A percentile compares a stretch with the other conserved stretches of the same genome.
Evolutionary conservation across 257 asterid genomes (phyloP).

Genomic region (Solanum sitiens): DNA sequence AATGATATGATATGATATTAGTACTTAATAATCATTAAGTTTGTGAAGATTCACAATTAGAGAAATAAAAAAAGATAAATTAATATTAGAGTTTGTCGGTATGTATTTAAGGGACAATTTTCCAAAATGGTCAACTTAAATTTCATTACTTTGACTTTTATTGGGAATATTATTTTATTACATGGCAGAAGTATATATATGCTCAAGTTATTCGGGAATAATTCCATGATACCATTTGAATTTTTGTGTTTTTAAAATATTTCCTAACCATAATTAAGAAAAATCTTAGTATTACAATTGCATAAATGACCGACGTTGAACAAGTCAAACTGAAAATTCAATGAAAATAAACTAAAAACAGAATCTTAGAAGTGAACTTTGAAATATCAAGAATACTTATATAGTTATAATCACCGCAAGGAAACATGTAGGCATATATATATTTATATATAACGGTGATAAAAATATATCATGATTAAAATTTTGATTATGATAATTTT

Average conservation of each 20-base stretch:
- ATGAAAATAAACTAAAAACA: neutral
- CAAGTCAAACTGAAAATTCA: neutral
- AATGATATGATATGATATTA: neutral
- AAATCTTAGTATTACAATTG: neutral
- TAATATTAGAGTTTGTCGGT: neutral
- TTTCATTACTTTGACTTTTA: neutral
- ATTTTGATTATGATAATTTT: neutral
- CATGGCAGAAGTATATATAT: neutral
- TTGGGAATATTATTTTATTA: neutral
- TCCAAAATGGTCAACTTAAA: neutral
- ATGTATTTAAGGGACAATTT: neutral
- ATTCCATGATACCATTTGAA: neutral
- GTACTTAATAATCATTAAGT: neutral
- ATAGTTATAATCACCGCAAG: neutral
- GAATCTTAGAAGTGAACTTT: neutral
- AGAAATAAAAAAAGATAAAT: neutral
- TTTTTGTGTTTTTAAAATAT: neutral
- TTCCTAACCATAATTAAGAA: neutral
- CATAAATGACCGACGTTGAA: neutral
- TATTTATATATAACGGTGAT: neutral
- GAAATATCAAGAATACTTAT: neutral
- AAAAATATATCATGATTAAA: neutral
- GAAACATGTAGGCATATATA: neutral
- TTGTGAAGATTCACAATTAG: neutral
- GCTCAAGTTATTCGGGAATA: neutral